Percentiles rank a stretch among this genome's conserved stretches.
Evolutionary conservation across 2,329 filamentous ascomycete species (phyloP).

Genomic region (Pseudocercospora crystallina): DNA sequence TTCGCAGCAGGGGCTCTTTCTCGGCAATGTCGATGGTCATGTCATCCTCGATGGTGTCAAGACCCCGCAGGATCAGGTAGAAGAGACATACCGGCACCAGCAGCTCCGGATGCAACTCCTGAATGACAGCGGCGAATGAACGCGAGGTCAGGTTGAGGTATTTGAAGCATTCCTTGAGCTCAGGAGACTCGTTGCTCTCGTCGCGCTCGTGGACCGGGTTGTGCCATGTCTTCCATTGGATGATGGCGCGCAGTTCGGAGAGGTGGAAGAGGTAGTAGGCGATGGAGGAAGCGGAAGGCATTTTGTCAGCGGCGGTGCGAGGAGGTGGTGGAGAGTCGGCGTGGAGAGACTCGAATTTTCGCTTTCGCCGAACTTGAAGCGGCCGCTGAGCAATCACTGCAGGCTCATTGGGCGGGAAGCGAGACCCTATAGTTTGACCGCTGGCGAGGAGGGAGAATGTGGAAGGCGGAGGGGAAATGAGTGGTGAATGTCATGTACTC

Average conservation of each 20-base stretch:
- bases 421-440: too few species aligned
- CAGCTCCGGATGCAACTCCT: constrained; percentile 92
- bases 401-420: too few species aligned
- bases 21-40: constrained; percentile 80
- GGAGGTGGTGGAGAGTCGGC: background rate
- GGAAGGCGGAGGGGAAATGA: background rate
- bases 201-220: constrained; percentile 86
- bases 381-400: too few species aligned
- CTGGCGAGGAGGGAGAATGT: too few species aligned
- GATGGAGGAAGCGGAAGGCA: constrained; percentile 33
- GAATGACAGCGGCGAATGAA: constrained; percentile 89
- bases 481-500: background rate
- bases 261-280: constrained; percentile 38
- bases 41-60: constrained; percentile 99
- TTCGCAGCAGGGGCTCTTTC: constrained; percentile 82
- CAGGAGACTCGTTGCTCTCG: constrained; percentile 68
- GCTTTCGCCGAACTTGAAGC: too few species aligned
- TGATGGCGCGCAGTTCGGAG: constrained; percentile 38
- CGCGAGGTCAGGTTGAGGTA: constrained; percentile 86
- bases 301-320: constrained; percentile 18
- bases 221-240: constrained; percentile 78
- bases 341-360: constrained; percentile 1
- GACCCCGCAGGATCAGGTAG: constrained; percentile 85
- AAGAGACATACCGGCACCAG: constrained; percentile 86
- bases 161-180: constrained; percentile 79